Evolutionary conservation across 2,329 filamentous ascomycete species (phyloP).

Genomic region (Xylaria sp.): DNA sequence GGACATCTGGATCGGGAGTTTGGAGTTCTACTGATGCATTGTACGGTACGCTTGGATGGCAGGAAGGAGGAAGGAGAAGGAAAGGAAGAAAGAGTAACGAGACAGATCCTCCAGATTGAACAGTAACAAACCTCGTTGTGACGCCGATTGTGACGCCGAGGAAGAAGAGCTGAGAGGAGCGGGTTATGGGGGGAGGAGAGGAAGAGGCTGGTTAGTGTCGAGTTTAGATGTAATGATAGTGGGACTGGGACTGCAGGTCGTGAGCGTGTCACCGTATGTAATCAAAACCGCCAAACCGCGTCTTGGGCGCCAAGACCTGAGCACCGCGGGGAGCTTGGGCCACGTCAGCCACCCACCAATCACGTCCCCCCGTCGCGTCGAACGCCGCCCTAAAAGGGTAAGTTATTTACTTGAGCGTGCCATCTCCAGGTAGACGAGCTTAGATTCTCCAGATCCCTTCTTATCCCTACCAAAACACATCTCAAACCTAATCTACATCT

Average conservation of each 20-base stretch:
- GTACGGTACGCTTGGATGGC: slow-evolving; percentile 20
- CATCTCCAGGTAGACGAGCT: slow-evolving; percentile 32
- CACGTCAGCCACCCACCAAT: slow-evolving; percentile 30
- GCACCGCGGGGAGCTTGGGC: slow-evolving; percentile 13
- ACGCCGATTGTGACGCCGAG: slow-evolving; percentile 11
- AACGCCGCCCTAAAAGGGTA: slow-evolving; percentile 33
- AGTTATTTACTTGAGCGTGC: slow-evolving; percentile 36
- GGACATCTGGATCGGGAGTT: slow-evolving; percentile 29
- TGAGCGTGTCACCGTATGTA: slow-evolving; percentile 33
- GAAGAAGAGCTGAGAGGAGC: slow-evolving; percentile 3
- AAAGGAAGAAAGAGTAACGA: too few relatives aligned
- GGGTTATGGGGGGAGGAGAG: slow-evolving; percentile 17
- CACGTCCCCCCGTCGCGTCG: slow-evolving; percentile 21
- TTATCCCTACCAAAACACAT: slow-evolving; percentile 24
- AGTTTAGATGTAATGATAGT: slow-evolving; percentile 29
- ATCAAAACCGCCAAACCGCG: slow-evolving; percentile 32
- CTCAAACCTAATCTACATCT: slow-evolving; percentile 11
- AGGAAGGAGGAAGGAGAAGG: slow-evolving; percentile 21
- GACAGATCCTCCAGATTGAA: slow-evolving; percentile 14
- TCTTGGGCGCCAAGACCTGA: slow-evolving; percentile 19
- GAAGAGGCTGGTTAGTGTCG: slow-evolving; percentile 19
- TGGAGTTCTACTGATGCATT: slow-evolving; percentile 30
- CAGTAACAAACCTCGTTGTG: slow-evolving; percentile 13
- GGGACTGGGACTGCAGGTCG: slow-evolving; percentile 15
- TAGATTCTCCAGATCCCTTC: slow-evolving; percentile 20